phyloP scores from a whole-genome alignment of 1,284 basidiomycete species.

The Rhodotorula glutinis region DNA sequence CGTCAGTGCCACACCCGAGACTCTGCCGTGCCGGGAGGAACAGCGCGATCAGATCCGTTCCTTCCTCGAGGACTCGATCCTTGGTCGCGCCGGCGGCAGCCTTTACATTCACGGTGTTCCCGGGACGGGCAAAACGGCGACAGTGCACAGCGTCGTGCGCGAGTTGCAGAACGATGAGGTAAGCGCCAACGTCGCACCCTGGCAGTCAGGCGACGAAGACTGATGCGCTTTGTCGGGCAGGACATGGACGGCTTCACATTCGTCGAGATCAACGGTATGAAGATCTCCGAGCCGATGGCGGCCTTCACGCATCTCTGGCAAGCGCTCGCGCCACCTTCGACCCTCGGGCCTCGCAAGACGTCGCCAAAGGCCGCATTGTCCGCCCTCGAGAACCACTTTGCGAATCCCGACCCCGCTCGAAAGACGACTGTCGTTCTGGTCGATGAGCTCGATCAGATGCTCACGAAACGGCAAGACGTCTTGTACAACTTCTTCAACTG shows the following conservation, averaged over 20 bases:
- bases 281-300: slow-evolving; percentile 79
- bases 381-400: slow-evolving; percentile 43
- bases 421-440: slow-evolving; percentile 72
- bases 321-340: slow-evolving; percentile 53
- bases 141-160: slow-evolving; percentile 85
- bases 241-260: slow-evolving; percentile 92
- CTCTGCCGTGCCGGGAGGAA: slow-evolving; percentile 82
- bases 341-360: slow-evolving; percentile 12
- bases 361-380: slow-evolving; percentile 39
- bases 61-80: slow-evolving; percentile 78
- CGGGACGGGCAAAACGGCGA: slow-evolving; percentile 97
- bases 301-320: slow-evolving; percentile 90
- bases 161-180: slow-evolving; percentile 78
- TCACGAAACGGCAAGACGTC: slow-evolving; percentile 94
- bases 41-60: slow-evolving; percentile 77
- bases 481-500: slow-evolving; percentile 99
- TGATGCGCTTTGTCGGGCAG: slow-evolving; percentile 49
- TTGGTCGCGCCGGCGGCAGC: slow-evolving; percentile 91
- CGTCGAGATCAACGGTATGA: slow-evolving; percentile 96
- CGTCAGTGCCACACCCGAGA: slow-evolving; percentile 87
- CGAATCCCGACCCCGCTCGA: slow-evolving; percentile 41
- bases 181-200: no score
- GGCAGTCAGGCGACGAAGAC: no score
- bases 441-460: slow-evolving; percentile 96
- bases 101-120: slow-evolving; percentile 97